Conservation (phyloP, 179 eudicot genomes). For the Drosera spatulata region DNA sequence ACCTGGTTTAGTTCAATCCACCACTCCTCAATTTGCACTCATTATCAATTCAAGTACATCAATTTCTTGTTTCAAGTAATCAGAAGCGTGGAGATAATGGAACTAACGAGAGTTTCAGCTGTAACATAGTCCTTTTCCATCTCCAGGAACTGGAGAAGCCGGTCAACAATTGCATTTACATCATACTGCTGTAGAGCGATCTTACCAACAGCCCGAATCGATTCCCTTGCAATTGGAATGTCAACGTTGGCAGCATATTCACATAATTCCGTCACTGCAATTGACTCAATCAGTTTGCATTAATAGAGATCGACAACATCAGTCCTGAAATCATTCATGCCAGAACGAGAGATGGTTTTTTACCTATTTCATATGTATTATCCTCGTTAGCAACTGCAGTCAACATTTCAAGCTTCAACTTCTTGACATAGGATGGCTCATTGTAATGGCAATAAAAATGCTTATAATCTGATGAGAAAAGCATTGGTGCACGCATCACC, state of each 20-base stretch:
- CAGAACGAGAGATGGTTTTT: conserved; percentile 4
- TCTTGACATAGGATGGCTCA: conserved; percentile 93
- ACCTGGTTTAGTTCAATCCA: conserved; percentile 1
- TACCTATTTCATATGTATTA: conserved; percentile 95
- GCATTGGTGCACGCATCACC: conserved; percentile 96
- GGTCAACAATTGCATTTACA: conserved; percentile 98
- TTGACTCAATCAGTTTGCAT: conserved; percentile 1
- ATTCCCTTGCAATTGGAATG: conserved; percentile 91
- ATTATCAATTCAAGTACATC: too few relatives aligned
- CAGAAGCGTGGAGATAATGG: not conserved
- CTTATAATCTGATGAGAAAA: conserved; percentile 89
- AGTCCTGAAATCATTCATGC: not conserved
- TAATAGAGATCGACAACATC: not conserved
- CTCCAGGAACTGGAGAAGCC: conserved; percentile 97
- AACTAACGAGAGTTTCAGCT: conserved; percentile 92
- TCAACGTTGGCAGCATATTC: conserved; percentile 99
- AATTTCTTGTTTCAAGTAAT: too few relatives aligned
- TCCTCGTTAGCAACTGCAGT: conserved; percentile 93
- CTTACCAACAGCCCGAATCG: conserved; percentile 98
- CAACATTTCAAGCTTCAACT: conserved; percentile 97
- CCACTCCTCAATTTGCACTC: not conserved
- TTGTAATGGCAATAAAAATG: conserved; percentile 97
- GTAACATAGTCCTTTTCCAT: conserved; percentile 99
- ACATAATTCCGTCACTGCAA: conserved; percentile 91
- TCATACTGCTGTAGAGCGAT: conserved; percentile 98